A percentile compares a stretch with the other conserved stretches of the same genome.
phyloP scores from a whole-genome alignment of 2,329 filamentous ascomycete genomes.

The Pseudogymnoascus sp. region DNA sequence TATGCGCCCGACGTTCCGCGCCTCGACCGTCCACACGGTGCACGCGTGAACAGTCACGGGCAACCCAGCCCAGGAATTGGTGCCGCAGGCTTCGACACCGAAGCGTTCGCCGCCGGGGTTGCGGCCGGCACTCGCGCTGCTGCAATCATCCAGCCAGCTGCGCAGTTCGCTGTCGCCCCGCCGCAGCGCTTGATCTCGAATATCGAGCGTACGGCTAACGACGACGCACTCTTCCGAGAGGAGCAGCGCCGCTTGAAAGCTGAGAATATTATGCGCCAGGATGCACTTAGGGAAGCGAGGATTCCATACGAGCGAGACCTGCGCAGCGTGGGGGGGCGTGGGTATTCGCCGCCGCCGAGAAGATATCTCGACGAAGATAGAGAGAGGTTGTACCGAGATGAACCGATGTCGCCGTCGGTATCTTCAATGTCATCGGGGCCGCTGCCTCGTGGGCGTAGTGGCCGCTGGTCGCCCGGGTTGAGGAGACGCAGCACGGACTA shows the following conservation, averaged over 20 bases:
- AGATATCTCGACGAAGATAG: background rate
- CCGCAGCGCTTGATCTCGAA: background rate
- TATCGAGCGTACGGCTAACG: background rate
- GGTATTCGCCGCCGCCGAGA: background rate
- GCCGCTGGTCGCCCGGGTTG: background rate
- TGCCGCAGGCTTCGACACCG: background rate
- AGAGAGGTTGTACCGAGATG: background rate
- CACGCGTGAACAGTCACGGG: background rate
- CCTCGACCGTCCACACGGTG: background rate
- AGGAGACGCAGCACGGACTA: background rate
- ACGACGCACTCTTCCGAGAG: background rate
- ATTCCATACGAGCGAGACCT: background rate
- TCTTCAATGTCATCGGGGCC: background rate
- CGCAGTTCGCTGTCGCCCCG: background rate
- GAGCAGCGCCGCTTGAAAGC: background rate
- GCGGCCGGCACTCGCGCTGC: background rate
- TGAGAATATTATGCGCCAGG: background rate
- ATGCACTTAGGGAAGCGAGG: background rate
- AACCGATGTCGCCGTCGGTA: background rate
- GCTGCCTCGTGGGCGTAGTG: background rate
- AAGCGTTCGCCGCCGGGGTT: background rate
- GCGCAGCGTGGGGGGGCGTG: background rate
- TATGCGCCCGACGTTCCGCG: slow-evolving; percentile 21
- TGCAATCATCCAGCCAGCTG: background rate
- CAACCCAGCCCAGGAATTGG: background rate